Evolutionary conservation across 305 asterid genomes (phyloP).

Genomic region (Ilex paraguariensis): DNA sequence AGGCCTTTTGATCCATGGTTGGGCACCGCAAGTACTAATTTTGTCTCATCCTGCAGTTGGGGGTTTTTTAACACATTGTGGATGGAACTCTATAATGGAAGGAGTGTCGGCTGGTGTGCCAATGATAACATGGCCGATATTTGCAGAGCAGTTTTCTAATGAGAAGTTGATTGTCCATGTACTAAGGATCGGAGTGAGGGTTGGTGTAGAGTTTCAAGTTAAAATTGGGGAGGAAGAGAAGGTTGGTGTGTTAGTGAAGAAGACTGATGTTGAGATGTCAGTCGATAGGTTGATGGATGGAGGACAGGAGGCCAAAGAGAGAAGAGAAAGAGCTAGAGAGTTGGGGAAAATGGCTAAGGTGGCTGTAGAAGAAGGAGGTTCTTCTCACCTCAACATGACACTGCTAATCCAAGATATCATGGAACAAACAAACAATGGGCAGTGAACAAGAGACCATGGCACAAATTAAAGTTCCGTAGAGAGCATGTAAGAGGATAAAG

Average conservation of each 20-base stretch:
- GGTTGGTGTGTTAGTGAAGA: neutral
- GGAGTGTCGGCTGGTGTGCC: constrained; percentile 30
- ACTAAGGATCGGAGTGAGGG: constrained; percentile 31
- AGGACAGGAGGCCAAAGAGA: constrained; percentile 3
- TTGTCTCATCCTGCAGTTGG: neutral
- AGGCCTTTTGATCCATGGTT: neutral
- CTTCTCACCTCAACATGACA: constrained; percentile 1
- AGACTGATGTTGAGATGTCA: constrained; percentile 5
- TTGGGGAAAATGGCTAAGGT: neutral
- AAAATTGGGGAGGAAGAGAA: constrained; percentile 44
- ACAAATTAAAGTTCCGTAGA: too few species aligned
- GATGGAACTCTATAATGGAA: constrained; percentile 20
- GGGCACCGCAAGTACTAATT: neutral
- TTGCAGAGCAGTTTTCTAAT: constrained; percentile 49
- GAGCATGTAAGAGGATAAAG: too few species aligned
- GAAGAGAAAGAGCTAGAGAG: neutral
- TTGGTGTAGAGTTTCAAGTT: constrained; percentile 25
- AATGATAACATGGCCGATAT: constrained; percentile 48
- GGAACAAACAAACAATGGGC: neutral
- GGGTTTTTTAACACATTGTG: constrained; percentile 3
- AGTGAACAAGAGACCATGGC: neutral
- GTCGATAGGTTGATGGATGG: constrained; percentile 4
- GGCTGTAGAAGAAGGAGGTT: neutral
- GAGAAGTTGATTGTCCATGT: constrained; percentile 18
- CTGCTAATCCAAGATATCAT: neutral